A percentile compares a stretch with the other conserved stretches of the same genome.
These are phyloP conservation scores for Saccharomycopsis lassenensis DNA, from an alignment of 805 yeast genomes.

Conservation along the genomic window DNA sequence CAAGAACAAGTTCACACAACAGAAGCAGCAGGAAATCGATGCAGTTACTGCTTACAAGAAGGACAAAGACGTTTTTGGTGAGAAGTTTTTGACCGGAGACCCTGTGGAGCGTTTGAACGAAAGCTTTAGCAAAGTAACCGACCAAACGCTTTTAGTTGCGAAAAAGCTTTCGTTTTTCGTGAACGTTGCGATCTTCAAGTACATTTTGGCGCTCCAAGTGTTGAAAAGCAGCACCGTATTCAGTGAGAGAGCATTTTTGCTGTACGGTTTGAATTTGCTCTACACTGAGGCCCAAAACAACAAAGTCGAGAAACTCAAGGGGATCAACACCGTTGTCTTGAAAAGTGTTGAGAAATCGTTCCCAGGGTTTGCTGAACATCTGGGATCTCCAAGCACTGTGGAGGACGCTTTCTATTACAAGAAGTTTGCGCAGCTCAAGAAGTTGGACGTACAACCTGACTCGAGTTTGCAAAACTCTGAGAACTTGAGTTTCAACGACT, in stretches of 20 bases:
- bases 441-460: too few species aligned
- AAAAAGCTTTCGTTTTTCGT: constrained; percentile 12
- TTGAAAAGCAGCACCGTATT: constrained; percentile 7
- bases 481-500: too few species aligned
- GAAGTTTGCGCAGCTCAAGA: too few species aligned
- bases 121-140: constrained; percentile 2
- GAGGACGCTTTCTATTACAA: too few species aligned
- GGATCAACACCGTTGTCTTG: constrained; percentile 7
- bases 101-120: constrained; percentile 1
- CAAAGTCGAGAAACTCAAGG: constrained; percentile 5
- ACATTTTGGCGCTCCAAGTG: constrained; percentile 14
- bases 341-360: constrained; percentile 10
- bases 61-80: constrained; percentile 15
- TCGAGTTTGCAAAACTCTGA: too few species aligned
- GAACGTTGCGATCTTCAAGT: constrained; percentile 8
- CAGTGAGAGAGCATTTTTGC: constrained; percentile 4
- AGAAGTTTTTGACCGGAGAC: constrained; percentile 1
- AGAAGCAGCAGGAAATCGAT: constrained; percentile 2
- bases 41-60: constrained; percentile 8
- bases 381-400: too few species aligned
- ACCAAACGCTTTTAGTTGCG: constrained; percentile 8
- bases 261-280: constrained; percentile 7
- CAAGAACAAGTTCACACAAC: constrained; percentile 1
- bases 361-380: constrained; percentile 7
- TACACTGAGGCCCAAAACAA: constrained; percentile 1